Evolutionary conservation across 768 basidiomycete species (phyloP), one percentile per base, ranked within the genome.

Genomic region (Serendipita sp.): DNA sequence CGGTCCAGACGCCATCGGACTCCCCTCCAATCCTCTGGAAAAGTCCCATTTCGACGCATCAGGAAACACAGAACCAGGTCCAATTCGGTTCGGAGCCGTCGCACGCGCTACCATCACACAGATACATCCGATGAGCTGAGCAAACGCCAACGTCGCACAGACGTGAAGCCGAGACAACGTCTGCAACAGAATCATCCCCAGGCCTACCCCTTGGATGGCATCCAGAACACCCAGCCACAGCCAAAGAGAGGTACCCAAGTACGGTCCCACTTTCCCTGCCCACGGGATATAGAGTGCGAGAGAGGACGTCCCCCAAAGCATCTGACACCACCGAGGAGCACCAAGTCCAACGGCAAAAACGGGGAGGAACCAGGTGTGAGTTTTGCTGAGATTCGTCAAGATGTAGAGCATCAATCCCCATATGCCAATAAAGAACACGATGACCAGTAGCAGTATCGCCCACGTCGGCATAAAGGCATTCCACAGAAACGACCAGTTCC

Each of bases 401-500:
- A 92, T 75, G 63, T 80, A 71, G 71, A 96, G 76, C 77, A 89
- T 78, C 2, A 80, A 69, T 5, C 80, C 89, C 93, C 93, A 96
- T 47, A 96, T 82, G 64, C 83, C 84, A 66, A 96, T 75, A 75
- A 96, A 96, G 83, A 96, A 96, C 30, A 78, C 69, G 71, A 87
- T 72, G 72, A 95, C 80, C 63, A 95, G 84, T 30, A 94, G 73
- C 18, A 89, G 76, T 63, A 88, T 92, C 68, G 87, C 84, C 85
- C 85, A 92, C 70, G 86, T 85, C 7, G 90, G 80, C 65, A 96
- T 85, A 7, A 82, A 79, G 10, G 87, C 86, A 69, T 79, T 83
- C 93, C 93, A 96, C 5, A 96, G 77, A 85, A 92, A 96, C 68
- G 83, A 77, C 93, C 93, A 96, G 74, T 95, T 95, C 68, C 92